Evolutionary conservation across 257 asterid genomes (phyloP).

Genomic region (Paulownia fortunei): DNA sequence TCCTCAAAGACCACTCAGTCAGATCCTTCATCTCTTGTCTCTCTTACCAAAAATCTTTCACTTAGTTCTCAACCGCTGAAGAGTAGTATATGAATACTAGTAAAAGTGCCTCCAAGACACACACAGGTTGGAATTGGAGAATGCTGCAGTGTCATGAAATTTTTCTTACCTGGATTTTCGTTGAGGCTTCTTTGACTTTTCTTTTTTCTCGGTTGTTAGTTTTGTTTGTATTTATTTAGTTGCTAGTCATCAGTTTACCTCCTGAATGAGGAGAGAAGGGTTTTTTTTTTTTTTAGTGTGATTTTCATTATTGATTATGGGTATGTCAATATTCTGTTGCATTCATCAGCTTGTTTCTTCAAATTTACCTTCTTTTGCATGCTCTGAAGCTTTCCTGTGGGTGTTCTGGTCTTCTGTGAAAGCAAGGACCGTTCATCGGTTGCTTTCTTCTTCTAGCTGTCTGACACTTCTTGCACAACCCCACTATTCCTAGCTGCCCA

Average conservation of each 20-base stretch:
- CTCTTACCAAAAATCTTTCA: slow-evolving; percentile 53
- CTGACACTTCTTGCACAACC: no score
- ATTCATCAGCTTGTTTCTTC: no score
- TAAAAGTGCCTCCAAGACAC: slow-evolving; percentile 29
- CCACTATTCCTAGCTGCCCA: no score
- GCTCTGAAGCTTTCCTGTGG: no score
- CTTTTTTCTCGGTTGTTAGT: neutral
- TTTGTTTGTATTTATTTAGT: neutral
- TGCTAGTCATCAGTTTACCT: neutral
- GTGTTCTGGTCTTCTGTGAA: no score
- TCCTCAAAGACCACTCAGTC: slow-evolving; percentile 24
- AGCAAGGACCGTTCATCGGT: no score
- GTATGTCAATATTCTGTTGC: no score
- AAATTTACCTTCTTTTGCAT: no score
- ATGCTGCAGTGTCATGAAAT: neutral
- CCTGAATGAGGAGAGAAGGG: neutral
- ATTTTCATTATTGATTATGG: no score
- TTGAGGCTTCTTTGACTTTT: neutral
- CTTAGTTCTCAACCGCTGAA: slow-evolving; percentile 43
- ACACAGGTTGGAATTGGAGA: neutral
- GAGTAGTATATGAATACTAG: slow-evolving; percentile 36
- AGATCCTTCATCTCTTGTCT: slow-evolving; percentile 44
- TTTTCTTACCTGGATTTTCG: neutral
- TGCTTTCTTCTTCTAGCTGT: no score
- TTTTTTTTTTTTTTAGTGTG: neutral